Evolutionary conservation across 257 asterid genomes (phyloP), one percentile per base, ranked within the genome.

Genomic region (Solanum peruvianum): DNA sequence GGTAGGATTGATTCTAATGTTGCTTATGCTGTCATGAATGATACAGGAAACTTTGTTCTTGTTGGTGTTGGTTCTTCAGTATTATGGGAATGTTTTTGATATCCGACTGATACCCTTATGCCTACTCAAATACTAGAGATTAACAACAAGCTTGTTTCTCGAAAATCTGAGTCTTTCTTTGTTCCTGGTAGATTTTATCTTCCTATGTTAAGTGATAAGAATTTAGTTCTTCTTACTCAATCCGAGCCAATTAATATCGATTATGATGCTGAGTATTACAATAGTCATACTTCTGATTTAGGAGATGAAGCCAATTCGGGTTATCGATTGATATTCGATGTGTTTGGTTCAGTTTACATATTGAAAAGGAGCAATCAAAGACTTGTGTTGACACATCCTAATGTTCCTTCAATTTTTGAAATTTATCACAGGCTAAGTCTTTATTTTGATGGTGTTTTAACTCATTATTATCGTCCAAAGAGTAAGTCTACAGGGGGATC

Each of bases 31-130:
- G 71, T 76, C 27, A 18, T 94, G 91, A 92, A 90, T 7, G 93
- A 94, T 64, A 91, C 96, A 0, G 95, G 98, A 25, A 93, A 93
- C 76, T 89, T 95, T 41, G 88, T 91, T 29, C 87, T 95, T 1
- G 42, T 21, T n/a, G 64, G 88, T 2, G 18, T 27, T 5, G 89
- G 87, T 71, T 85, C 92, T 11, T 7, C 76, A 4, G 1, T 82
- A 84, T 12, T 94, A 31, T 95, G 98, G 98, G 90, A 94, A 47
- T 93, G 94, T 75, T 94, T 95, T 21, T 11, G 75, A 15, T 6
- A 90, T 67, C 92, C 89, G 5, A 70, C 88, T 12, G 93, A 91
- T 86, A 91, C 92, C 13, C 3, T 90, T 45, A 42, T 91, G 90
- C 93, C 93, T 2, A 56, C 84, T 3, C 91, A 90, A 16, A 66